These are phyloP conservation scores for Saccharomycopsis selenospora DNA, from an alignment of 805 yeast genomes.

Conservation along the genomic window DNA sequence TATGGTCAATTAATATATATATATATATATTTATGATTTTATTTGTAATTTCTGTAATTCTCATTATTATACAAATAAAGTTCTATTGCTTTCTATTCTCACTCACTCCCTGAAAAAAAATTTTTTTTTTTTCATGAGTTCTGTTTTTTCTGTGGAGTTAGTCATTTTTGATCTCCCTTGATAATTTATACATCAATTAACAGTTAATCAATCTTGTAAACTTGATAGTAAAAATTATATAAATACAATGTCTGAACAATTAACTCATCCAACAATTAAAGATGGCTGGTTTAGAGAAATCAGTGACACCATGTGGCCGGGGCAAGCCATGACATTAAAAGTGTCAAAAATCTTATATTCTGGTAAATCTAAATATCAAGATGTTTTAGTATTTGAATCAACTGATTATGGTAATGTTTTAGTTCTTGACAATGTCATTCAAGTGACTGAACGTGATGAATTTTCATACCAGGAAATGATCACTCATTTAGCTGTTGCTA, in stretches of 20 bases:
- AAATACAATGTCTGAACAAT: neutral
- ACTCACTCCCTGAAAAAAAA: neutral
- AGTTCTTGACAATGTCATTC: conserved; percentile 91
- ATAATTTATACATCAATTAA: too few species aligned
- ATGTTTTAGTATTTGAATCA: conserved; percentile 86
- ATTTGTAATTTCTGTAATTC: too few species aligned
- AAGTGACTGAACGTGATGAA: conserved; percentile 95
- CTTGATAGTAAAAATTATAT: too few species aligned
- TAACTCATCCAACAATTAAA: conserved; percentile 12
- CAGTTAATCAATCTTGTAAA: too few species aligned
- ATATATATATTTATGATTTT: too few species aligned
- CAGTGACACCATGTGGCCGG: conserved; percentile 97
- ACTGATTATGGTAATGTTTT: conserved; percentile 92
- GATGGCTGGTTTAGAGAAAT: conserved; percentile 96
- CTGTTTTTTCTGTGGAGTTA: neutral
- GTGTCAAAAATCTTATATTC: conserved; percentile 83
- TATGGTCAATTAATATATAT: too few species aligned
- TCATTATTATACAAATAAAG: neutral
- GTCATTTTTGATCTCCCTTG: neutral
- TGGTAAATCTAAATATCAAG: conserved; percentile 86
- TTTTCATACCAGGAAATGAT: conserved; percentile 98
- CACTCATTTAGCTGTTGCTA: conserved; percentile 83
- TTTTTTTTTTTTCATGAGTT: neutral
- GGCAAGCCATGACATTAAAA: conserved; percentile 89
- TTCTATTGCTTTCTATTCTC: neutral